These are phyloP conservation scores for Globisporangium irregulare DNA, from an alignment of 352 stramenopile species.

Conservation along the genomic window DNA sequence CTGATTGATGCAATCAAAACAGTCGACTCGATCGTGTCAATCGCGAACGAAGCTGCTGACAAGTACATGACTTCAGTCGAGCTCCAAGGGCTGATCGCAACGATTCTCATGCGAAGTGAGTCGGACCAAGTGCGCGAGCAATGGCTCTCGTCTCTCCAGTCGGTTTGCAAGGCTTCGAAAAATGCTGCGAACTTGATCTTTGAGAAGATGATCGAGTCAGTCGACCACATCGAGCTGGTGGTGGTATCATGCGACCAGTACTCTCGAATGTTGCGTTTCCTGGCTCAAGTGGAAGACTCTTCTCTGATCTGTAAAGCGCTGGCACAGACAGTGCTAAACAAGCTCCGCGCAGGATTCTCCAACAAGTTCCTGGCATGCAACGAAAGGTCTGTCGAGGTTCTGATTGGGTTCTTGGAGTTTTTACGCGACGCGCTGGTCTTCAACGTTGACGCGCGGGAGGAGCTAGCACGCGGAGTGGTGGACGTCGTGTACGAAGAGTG, in stretches of 20 bases:
- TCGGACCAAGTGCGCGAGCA: conserved; percentile 82
- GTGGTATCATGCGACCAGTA: conserved; percentile 68
- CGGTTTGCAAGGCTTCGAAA: conserved; percentile 53
- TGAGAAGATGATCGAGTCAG: conserved; percentile 62
- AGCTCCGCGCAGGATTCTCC: conserved; percentile 69
- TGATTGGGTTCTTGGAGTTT: conserved; percentile 78
- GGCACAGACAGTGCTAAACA: conserved; percentile 47
- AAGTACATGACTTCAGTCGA: conserved; percentile 58
- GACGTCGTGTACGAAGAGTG: conserved; percentile 84
- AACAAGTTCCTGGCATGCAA: conserved; percentile 79
- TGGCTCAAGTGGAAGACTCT: conserved; percentile 58
- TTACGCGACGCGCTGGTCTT: conserved; percentile 63
- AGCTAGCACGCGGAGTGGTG: conserved; percentile 62
- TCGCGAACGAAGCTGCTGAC: conserved; percentile 55
- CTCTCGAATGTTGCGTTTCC: conserved; percentile 60
- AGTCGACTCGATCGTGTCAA: conserved; percentile 73
- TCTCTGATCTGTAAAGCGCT: conserved; percentile 50
- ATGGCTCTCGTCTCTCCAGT: conserved; percentile 80
- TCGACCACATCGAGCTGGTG: conserved; percentile 63
- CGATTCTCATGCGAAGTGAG: conserved; percentile 58
- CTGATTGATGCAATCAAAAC: conserved; percentile 85
- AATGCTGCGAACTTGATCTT: conserved; percentile 48
- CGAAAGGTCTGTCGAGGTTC: conserved; percentile 58
- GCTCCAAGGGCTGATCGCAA: conserved; percentile 42
- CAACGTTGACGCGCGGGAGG: conserved; percentile 45